Conservation (phyloP, 306 rosid species). For the Argentina anserina region DNA sequence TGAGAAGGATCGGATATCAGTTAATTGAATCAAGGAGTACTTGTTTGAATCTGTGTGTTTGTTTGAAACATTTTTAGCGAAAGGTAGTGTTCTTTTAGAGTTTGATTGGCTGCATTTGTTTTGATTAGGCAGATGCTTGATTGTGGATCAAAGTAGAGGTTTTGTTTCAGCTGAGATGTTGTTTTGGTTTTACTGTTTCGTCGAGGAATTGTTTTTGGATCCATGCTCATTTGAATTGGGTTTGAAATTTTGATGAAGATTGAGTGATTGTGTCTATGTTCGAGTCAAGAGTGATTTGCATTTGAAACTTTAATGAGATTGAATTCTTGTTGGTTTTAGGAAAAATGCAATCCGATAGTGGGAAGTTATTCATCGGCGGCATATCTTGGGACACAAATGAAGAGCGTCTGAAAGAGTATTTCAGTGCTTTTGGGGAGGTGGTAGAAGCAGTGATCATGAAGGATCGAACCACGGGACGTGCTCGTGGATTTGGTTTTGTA, state of each 20-base stretch:
- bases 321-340: constrained; percentile 15
- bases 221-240: constrained; percentile 27
- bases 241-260: constrained; percentile 14
- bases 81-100: constrained; percentile 37
- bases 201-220: constrained; percentile 38
- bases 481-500: constrained; percentile 92
- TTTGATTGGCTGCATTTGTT: constrained; percentile 39
- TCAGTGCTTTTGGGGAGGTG: constrained; percentile 77
- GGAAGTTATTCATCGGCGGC: constrained; percentile 85
- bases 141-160: constrained; percentile 16
- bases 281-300: constrained; percentile 31
- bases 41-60: constrained; percentile 21
- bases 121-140: constrained; percentile 18
- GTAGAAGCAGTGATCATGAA: constrained; percentile 95
- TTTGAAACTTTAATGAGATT: constrained; percentile 14
- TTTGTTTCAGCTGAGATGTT: constrained; percentile 27
- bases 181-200: constrained; percentile 17
- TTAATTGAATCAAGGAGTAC: constrained; percentile 32
- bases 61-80: constrained; percentile 25
- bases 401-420: constrained; percentile 88
- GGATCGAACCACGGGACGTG: constrained; percentile 98
- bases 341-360: constrained; percentile 73
- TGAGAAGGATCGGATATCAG: constrained; percentile 29
- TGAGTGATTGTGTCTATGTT: constrained; percentile 15
- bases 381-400: constrained; percentile 99